Evolutionary conservation across 257 asterid genomes (phyloP).

Genomic region (Eucommia ulmoides): DNA sequence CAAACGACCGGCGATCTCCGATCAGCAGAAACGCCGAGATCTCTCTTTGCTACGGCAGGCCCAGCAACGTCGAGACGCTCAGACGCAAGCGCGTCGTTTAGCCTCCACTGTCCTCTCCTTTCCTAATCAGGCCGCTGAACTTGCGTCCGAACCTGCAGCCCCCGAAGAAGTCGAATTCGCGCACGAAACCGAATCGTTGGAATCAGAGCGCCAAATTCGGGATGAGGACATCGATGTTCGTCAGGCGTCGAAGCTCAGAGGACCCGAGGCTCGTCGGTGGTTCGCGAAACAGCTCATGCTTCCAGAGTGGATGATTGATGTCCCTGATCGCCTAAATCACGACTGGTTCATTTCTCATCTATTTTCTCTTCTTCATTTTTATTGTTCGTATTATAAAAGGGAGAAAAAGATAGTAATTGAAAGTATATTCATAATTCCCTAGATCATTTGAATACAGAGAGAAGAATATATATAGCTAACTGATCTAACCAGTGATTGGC

Average conservation of each 20-base stretch:
- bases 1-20: slow-evolving; percentile 79
- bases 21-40: slow-evolving; percentile 86
- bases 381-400: no score
- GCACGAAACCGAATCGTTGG: slow-evolving; percentile 12
- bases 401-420: no score
- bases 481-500: no score
- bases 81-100: slow-evolving; percentile 71
- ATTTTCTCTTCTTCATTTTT: no score
- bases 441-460: no score
- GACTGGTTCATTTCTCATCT: slow-evolving; percentile 47
- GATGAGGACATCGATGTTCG: slow-evolving; percentile 31
- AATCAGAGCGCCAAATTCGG: slow-evolving; percentile 14
- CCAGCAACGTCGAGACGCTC: slow-evolving; percentile 76
- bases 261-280: slow-evolving; percentile 78
- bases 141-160: neutral
- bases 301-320: slow-evolving; percentile 95
- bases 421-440: no score
- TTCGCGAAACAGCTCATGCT: slow-evolving; percentile 96
- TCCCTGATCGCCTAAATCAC: slow-evolving; percentile 48
- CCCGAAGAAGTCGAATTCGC: neutral
- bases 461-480: no score
- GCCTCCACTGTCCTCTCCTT: slow-evolving; percentile 53
- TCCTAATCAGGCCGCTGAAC: neutral
- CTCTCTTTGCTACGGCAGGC: slow-evolving; percentile 69
- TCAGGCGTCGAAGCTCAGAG: slow-evolving; percentile 54